Base-by-base conservation (phyloP, 2,329 filamentous ascomycete species). In the Venturia effusa region DNA sequence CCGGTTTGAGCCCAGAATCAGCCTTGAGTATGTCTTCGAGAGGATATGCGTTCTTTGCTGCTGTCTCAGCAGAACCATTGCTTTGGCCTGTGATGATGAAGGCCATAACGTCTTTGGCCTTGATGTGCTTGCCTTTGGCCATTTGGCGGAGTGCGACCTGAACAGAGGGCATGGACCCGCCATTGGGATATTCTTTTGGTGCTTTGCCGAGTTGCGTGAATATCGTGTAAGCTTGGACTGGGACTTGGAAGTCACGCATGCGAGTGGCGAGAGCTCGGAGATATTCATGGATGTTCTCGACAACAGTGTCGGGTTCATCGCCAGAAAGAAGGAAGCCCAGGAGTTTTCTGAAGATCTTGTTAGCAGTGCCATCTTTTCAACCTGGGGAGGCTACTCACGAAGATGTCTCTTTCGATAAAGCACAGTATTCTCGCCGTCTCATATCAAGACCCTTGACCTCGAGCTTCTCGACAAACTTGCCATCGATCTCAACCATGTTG, bases 371-470 rank as follows among this genome's bases (percentile, higher is more conserved):
- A 51, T 22, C 40, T 24, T 15, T 24, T 15, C n/a, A 15, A 13
- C 22, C 70, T 61, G 70, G 67, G 34, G 60, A 59, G 15, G 17
- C 40, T 54, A 73, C 77, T 71, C 73, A 79, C 74, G 78, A 87
- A 1, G 93, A 97, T 24, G 95, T 92, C 71, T 99, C 94, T 75
- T 99, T 97, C 15, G 92, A 96, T 57, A 99, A 78, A 48, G 88
- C 89, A 74, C 94, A 99, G 79, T 96, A 99, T 78, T 99, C 94
- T 80, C 95, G 88, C 71, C 94, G 86, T 77, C 88, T 91, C 94
- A 99, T 99, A 72, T 99, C 94, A 59, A 99, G 83, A 79, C 94
- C 94, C 77, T 99, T 99, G 72, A 99, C 90, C 74, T 99, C 94
- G 76, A 99, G 88, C 78, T 96, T 93, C 74, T 97, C 93, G 55